Evolutionary conservation across 768 basidiomycete species (phyloP).

Genomic region (Boletus eberwhitei): DNA sequence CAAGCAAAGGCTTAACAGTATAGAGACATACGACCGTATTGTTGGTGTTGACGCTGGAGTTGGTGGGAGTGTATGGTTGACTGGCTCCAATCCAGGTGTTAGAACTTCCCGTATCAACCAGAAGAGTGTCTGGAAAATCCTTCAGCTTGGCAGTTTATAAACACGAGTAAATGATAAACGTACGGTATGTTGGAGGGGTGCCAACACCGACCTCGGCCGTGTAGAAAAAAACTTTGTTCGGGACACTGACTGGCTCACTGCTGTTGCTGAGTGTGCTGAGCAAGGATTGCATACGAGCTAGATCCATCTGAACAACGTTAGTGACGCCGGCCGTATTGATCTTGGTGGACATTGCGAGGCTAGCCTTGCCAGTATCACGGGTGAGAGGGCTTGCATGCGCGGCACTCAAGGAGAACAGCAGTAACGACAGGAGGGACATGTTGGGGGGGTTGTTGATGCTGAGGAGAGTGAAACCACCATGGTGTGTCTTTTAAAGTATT

Average conservation of each 20-base stretch:
- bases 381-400: slow-evolving; percentile 11
- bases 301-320: slow-evolving; percentile 16
- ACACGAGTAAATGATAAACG: not conserved
- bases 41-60: slow-evolving; percentile 16
- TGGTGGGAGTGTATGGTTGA: slow-evolving; percentile 13
- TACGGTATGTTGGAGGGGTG: slow-evolving; percentile 24
- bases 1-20: not conserved
- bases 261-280: not conserved
- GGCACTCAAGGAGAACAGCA: slow-evolving; percentile 4
- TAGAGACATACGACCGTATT: slow-evolving; percentile 15
- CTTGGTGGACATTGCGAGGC: slow-evolving; percentile 13
- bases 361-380: slow-evolving; percentile 8
- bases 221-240: slow-evolving; percentile 27
- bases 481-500: not conserved
- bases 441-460: not conserved
- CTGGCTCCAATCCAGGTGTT: slow-evolving; percentile 32
- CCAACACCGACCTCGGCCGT: slow-evolving; percentile 28
- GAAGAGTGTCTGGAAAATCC: slow-evolving; percentile 20
- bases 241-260: slow-evolving; percentile 2
- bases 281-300: slow-evolving; percentile 15
- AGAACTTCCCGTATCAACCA: slow-evolving; percentile 32
- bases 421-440: slow-evolving; percentile 3
- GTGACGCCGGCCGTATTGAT: slow-evolving; percentile 7
- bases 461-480: not conserved
- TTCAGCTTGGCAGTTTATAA: not conserved